These are phyloP conservation scores for Lactarius vividus DNA, from an alignment of 768 basidiomycete species.

Conservation along the genomic window DNA sequence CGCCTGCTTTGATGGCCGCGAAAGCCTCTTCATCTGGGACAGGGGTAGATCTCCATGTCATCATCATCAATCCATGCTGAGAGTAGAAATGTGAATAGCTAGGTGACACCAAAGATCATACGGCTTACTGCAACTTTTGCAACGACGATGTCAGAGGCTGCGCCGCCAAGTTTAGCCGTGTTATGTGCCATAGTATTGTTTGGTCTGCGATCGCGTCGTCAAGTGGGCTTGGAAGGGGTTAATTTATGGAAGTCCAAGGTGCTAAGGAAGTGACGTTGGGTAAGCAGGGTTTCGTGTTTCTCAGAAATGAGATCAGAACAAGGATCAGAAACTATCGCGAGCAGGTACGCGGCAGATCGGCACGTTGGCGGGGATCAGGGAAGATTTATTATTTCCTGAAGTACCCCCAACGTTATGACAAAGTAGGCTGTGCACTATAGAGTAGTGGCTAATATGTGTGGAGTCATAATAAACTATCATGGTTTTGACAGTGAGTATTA, in stretches of 20 bases:
- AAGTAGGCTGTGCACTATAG: too few relatives aligned
- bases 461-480: too few relatives aligned
- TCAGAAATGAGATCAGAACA: neutral
- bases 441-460: too few relatives aligned
- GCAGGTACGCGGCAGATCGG: neutral
- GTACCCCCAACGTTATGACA: too few relatives aligned
- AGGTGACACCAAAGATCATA: neutral
- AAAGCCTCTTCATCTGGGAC: constrained; percentile 60
- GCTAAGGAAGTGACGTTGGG: neutral
- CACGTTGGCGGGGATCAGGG: neutral
- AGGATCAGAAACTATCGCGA: neutral
- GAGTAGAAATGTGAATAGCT: neutral
- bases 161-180: constrained; percentile 41
- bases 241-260: neutral
- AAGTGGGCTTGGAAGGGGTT: neutral
- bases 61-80: constrained; percentile 54
- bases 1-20: constrained; percentile 54
- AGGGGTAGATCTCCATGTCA: constrained; percentile 53
- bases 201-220: neutral
- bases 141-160: constrained; percentile 38
- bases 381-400: too few relatives aligned
- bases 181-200: constrained; percentile 32
- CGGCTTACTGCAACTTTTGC: constrained; percentile 41
- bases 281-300: neutral
- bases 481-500: too few relatives aligned